These are phyloP conservation scores for Trichocomaceae sp. DNA, from an alignment of 2,329 filamentous ascomycete species.

Conservation along the genomic window DNA sequence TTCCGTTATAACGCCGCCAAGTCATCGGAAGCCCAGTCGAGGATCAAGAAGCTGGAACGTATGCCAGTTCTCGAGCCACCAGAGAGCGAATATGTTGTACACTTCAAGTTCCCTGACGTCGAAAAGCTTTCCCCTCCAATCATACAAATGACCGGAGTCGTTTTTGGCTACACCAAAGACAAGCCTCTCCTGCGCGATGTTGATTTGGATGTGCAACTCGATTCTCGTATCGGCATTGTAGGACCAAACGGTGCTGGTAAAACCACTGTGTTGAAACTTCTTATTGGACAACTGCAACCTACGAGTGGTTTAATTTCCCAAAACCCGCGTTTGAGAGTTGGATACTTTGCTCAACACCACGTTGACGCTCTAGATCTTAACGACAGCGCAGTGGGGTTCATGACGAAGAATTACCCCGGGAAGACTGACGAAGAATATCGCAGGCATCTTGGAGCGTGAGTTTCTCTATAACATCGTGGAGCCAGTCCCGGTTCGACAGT, in stretches of 20 bases:
- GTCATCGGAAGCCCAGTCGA: constrained; percentile 93
- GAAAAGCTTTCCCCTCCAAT: constrained; percentile 97
- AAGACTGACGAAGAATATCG: constrained; percentile 95
- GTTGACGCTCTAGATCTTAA: constrained; percentile 91
- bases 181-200: constrained; percentile 76
- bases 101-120: constrained; percentile 95
- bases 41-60: constrained; percentile 97
- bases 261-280: constrained; percentile 95
- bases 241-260: constrained; percentile 98
- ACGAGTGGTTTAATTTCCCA: constrained; percentile 76
- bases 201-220: constrained; percentile 92
- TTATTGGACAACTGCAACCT: constrained; percentile 76
- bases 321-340: constrained; percentile 79
- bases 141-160: constrained; percentile 90
- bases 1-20: constrained; percentile 99
- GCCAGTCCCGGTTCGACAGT: background rate
- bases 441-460: constrained; percentile 83
- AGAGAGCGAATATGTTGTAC: constrained; percentile 89
- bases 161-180: constrained; percentile 79
- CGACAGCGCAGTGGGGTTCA: constrained; percentile 86
- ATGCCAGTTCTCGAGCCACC: constrained; percentile 89
- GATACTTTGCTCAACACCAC: constrained; percentile 98
- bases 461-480: background rate
- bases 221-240: constrained; percentile 98
- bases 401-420: constrained; percentile 86